These are phyloP conservation scores for Fusarium solani-melongenae DNA, from an alignment of 2,329 filamentous ascomycete genomes.

Conservation along the genomic window DNA sequence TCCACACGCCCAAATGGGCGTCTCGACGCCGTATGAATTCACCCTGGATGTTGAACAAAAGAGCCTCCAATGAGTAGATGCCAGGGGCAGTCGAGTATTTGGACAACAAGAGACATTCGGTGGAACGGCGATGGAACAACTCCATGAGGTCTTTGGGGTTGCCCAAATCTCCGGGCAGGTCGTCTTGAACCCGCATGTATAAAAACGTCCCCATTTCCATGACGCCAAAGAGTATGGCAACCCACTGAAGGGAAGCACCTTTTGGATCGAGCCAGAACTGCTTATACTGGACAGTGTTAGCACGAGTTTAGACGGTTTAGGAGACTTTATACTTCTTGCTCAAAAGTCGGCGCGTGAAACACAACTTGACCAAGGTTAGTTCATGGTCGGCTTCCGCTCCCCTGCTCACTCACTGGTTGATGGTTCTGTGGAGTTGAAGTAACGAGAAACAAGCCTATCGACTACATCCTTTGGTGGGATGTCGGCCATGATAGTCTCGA, in stretches of 20 bases:
- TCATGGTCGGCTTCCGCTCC: rapidly evolving
- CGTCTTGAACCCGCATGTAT: slow-evolving; percentile 25
- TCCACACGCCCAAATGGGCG: slow-evolving; percentile 28
- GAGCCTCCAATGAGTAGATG: slow-evolving; percentile 5
- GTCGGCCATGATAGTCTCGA: slow-evolving; percentile 26
- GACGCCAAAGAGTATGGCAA: slow-evolving; percentile 27
- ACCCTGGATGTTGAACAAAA: slow-evolving; percentile 25
- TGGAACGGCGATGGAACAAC: slow-evolving; percentile 21
- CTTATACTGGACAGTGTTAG: slow-evolving; percentile 4
- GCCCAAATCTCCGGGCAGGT: slow-evolving; percentile 10
- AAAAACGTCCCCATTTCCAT: slow-evolving; percentile 25
- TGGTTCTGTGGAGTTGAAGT: slow-evolving; percentile 30
- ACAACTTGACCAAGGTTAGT: slow-evolving; percentile 16
- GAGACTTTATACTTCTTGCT: slow-evolving; percentile 11
- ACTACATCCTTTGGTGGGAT: slow-evolving; percentile 19
- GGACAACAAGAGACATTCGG: slow-evolving; percentile 29
- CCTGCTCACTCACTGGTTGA: slow-evolving; percentile 6
- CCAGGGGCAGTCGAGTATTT: slow-evolving; percentile 25
- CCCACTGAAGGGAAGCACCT: slow-evolving; percentile 14
- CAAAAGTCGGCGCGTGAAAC: slow-evolving; percentile 28
- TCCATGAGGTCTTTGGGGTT: slow-evolving; percentile 16
- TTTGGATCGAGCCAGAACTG: slow-evolving; percentile 25
- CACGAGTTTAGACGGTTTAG: rapidly evolving
- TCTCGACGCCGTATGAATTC: slow-evolving; percentile 29
- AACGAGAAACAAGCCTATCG: slow-evolving; percentile 30